A percentile compares a stretch with the other conserved stretches of the same genome.
Conservation (phyloP, 192 early-diverging fungal species). For the Oehlia diaphana region DNA sequence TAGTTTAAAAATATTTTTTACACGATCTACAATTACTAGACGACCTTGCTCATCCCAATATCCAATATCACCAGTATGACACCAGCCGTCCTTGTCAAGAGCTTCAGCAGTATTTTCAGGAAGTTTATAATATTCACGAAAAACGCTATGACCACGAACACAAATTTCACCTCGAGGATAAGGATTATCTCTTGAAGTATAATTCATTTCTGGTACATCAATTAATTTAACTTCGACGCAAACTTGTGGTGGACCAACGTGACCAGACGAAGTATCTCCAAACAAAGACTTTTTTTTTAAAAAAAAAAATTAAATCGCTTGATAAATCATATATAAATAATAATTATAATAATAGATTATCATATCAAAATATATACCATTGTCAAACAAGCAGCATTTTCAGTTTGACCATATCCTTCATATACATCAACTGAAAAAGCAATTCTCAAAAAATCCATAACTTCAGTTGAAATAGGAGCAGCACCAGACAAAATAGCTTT, state of each 20-base stretch:
- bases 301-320: too few species aligned
- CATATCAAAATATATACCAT: not conserved
- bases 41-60: slow-evolving; percentile 62
- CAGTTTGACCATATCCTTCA: slow-evolving; percentile 63
- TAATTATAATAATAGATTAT: too few species aligned
- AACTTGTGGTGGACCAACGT: slow-evolving; percentile 8
- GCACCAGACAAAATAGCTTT: slow-evolving; percentile 65
- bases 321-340: too few species aligned
- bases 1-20: slow-evolving; percentile 79
- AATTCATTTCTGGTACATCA: slow-evolving; percentile 91
- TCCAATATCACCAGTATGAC: slow-evolving; percentile 83
- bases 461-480: slow-evolving; percentile 67
- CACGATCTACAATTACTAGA: slow-evolving; percentile 73
- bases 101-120: slow-evolving; percentile 76
- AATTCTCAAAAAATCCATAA: slow-evolving; percentile 68
- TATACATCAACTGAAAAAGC: slow-evolving; percentile 62
- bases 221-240: slow-evolving; percentile 76
- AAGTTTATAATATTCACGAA: slow-evolving; percentile 86
- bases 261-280: too few species aligned
- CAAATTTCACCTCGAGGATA: slow-evolving; percentile 88
- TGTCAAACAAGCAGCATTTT: slow-evolving; percentile 39
- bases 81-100: slow-evolving; percentile 85
- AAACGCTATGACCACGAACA: slow-evolving; percentile 73
- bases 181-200: slow-evolving; percentile 70
- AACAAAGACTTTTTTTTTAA: too few species aligned